Evolutionary conservation across 1,139 yeast species (phyloP).

Genomic region (Yamadazyma atlantica): DNA sequence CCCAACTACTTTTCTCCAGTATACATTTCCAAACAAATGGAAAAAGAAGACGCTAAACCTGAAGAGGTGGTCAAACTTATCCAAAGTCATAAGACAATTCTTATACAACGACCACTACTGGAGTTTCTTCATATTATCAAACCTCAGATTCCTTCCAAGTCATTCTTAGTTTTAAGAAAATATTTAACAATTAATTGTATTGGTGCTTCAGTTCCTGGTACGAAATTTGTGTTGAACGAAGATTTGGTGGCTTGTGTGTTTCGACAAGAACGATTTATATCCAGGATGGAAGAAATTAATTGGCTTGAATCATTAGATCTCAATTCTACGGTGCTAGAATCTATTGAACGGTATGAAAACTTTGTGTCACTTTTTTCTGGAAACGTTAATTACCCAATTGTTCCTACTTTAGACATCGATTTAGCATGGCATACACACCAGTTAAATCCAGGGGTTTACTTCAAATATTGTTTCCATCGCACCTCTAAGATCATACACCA

Average conservation of each 20-base stretch:
- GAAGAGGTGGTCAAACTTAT: neutral
- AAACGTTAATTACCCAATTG: conserved; percentile 16
- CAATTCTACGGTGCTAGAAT: conserved; percentile 18
- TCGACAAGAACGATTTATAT: conserved; percentile 33
- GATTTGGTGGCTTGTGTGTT: conserved; percentile 36
- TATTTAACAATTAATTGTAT: conserved; percentile 6
- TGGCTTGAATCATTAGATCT: conserved; percentile 29
- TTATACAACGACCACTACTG: neutral
- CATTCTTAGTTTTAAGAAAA: conserved; percentile 3
- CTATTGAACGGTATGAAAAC: conserved; percentile 24
- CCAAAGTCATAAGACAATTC: neutral
- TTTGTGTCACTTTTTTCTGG: conserved; percentile 21
- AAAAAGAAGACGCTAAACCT: neutral
- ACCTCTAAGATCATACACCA: conserved; percentile 16
- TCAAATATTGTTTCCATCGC: conserved; percentile 5
- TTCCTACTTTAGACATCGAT: conserved; percentile 43
- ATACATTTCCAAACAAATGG: neutral
- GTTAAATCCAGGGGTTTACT: conserved; percentile 24
- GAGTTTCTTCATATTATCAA: neutral
- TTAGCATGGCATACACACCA: conserved; percentile 45
- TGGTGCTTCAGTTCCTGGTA: conserved; percentile 2
- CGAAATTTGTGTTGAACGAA: conserved; percentile 18
- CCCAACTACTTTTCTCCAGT: neutral
- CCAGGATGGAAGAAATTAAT: conserved; percentile 29
- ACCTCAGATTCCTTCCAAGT: neutral